phyloP scores from a whole-genome alignment of 495 filamentous ascomycete genomes.

The Hypoxylon fuscum region DNA sequence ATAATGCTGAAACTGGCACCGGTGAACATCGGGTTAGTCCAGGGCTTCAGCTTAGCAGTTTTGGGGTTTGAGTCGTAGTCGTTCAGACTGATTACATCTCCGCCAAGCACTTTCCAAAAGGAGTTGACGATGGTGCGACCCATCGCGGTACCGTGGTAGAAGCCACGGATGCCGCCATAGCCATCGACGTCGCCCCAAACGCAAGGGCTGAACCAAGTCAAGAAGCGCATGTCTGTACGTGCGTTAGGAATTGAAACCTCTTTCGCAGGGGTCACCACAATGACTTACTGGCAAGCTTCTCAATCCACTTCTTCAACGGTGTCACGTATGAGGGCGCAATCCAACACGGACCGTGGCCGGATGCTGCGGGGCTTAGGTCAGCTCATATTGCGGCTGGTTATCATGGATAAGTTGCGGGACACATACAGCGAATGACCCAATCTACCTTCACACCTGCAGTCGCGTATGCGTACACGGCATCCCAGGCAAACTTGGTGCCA shows the following conservation, averaged over 20 bases:
- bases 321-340: constrained; percentile 65
- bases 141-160: constrained; percentile 70
- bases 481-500: constrained; percentile 76
- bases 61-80: constrained; percentile 66
- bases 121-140: constrained; percentile 70
- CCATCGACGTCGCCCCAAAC: constrained; percentile 50
- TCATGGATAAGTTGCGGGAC: not conserved
- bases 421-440: constrained; percentile 75
- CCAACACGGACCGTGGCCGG: constrained; percentile 74
- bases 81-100: constrained; percentile 64
- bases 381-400: not conserved
- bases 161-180: constrained; percentile 46
- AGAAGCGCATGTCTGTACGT: constrained; percentile 36
- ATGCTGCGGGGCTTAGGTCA: constrained; percentile 49
- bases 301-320: constrained; percentile 53
- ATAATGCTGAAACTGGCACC: constrained; percentile 68
- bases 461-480: constrained; percentile 73
- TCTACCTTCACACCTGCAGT: constrained; percentile 71
- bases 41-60: constrained; percentile 66
- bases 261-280: not conserved
- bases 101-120: constrained; percentile 69
- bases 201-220: constrained; percentile 50
- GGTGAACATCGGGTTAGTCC: constrained; percentile 67
- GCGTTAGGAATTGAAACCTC: constrained; percentile 11
- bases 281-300: constrained; percentile 67